Percentiles rank a stretch among this genome's conserved stretches.
phyloP scores from a whole-genome alignment of 2,329 filamentous ascomycete species.

The Fusarium subtropicale region DNA sequence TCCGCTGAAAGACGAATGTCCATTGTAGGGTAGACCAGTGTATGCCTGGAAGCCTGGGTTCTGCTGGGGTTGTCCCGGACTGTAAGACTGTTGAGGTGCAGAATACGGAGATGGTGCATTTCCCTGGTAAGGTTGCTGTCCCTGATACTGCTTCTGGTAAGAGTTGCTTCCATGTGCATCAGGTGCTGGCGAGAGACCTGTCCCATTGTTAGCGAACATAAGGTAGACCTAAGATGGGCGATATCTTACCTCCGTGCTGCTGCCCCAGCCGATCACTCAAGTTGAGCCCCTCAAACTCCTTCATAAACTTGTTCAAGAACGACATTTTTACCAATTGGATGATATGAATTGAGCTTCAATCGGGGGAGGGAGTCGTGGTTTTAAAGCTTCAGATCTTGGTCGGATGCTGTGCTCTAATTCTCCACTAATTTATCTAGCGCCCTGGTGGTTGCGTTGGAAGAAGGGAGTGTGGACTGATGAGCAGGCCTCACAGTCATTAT shows the following conservation, averaged over 20 bases:
- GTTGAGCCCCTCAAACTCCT: slow-evolving; percentile 34
- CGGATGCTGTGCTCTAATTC: background rate
- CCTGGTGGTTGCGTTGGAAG: background rate
- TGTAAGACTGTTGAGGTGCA: background rate
- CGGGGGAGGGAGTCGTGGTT: background rate
- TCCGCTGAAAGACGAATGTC: background rate
- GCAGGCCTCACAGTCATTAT: no score
- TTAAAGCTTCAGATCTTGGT: background rate
- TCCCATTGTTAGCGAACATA: background rate
- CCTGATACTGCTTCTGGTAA: slow-evolving; percentile 1
- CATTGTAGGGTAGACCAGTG: background rate
- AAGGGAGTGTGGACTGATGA: no score
- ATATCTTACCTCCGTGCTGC: slow-evolving; percentile 10
- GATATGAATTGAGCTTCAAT: fast-evolving
- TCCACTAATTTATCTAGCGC: background rate
- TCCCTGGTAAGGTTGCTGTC: slow-evolving; percentile 5
- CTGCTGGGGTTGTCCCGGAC: background rate
- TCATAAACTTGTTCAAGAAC: slow-evolving; percentile 33
- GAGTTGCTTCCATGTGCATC: background rate
- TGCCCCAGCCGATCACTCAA: slow-evolving; percentile 1
- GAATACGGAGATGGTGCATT: background rate
- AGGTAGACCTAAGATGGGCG: fast-evolving
- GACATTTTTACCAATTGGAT: slow-evolving; percentile 1
- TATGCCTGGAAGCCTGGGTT: slow-evolving; percentile 2
- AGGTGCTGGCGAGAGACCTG: background rate